Percentiles rank a stretch among this genome's conserved stretches.
phyloP scores from a whole-genome alignment of 306 rosid species.

The Lathyrus aphaca region DNA sequence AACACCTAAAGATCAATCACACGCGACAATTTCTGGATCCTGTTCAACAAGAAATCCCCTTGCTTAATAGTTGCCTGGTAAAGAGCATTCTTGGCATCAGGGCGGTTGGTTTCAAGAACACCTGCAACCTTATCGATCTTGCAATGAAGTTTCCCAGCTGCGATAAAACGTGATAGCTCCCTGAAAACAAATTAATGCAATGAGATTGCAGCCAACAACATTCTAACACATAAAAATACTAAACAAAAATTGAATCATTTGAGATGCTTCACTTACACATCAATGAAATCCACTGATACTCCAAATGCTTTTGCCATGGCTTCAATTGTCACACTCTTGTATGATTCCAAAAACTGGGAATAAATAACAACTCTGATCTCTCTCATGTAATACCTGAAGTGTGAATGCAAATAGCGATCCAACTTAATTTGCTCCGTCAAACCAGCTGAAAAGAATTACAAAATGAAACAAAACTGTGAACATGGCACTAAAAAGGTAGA shows the following conservation, averaged over 20 bases:
- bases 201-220: slow-evolving; percentile 7
- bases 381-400: slow-evolving; percentile 96
- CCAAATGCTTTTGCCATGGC: slow-evolving; percentile 99
- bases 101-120: slow-evolving; percentile 90
- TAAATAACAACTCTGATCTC: slow-evolving; percentile 87
- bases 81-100: slow-evolving; percentile 93
- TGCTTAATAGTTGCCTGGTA: slow-evolving; percentile 98
- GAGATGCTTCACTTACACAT: slow-evolving; percentile 63
- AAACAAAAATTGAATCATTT: slow-evolving; percentile 6
- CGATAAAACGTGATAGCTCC: slow-evolving; percentile 96
- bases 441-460: slow-evolving; percentile 66
- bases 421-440: slow-evolving; percentile 82
- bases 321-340: slow-evolving; percentile 92
- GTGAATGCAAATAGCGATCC: slow-evolving; percentile 92
- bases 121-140: slow-evolving; percentile 98
- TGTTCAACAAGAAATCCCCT: slow-evolving; percentile 92
- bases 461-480: slow-evolving; percentile 27
- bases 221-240: not conserved
- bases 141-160: slow-evolving; percentile 96
- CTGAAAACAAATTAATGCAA: slow-evolving; percentile 49
- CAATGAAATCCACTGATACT: slow-evolving; percentile 90
- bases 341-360: slow-evolving; percentile 95
- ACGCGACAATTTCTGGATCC: slow-evolving; percentile 93
- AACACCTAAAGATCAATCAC: slow-evolving; percentile 70
- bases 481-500: slow-evolving; percentile 21